Conservation (phyloP, 2,329 filamentous ascomycete species). For the Aspergillus arachidicola region DNA sequence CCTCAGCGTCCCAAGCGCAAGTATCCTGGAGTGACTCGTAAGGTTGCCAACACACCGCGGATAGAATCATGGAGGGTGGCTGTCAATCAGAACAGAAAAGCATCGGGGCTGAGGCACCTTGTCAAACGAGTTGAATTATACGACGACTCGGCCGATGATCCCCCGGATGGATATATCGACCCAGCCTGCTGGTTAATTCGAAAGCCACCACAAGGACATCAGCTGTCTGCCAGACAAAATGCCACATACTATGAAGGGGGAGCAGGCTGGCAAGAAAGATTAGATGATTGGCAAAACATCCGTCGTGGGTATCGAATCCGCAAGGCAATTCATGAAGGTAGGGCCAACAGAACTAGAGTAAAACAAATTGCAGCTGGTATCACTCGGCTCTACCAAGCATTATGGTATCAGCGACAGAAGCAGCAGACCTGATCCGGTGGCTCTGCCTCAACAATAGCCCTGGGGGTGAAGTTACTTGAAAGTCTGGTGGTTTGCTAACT, state of each 20-base stretch:
- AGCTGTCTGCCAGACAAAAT: conserved; percentile 37
- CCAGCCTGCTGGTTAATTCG: conserved; percentile 44
- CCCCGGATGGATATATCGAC: conserved; percentile 42
- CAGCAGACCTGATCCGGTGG: not conserved
- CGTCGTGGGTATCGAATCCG: conserved; percentile 38
- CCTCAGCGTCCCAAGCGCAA: conserved; percentile 29
- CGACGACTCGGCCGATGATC: conserved; percentile 41
- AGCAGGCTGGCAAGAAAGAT: conserved; percentile 42
- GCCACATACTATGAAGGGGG: conserved; percentile 44
- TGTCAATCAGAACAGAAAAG: conserved; percentile 37
- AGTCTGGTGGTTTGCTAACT: not conserved
- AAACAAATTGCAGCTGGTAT: conserved; percentile 32
- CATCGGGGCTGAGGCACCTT: conserved; percentile 31
- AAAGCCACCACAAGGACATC: conserved; percentile 43
- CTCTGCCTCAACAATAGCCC: not conserved
- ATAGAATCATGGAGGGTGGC: conserved; percentile 45
- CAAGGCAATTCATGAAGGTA: conserved; percentile 40
- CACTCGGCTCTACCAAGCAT: conserved; percentile 21
- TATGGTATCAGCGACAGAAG: conserved; percentile 6
- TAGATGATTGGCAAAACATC: conserved; percentile 44
- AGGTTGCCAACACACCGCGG: conserved; percentile 28
- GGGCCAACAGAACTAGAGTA: conserved; percentile 36
- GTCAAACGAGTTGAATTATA: conserved; percentile 36
- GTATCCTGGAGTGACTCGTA: conserved; percentile 24
- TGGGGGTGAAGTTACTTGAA: too few relatives aligned